Evolutionary conservation across 2,329 filamentous ascomycete genomes (phyloP).

Genomic region (Dactylellina drechsleri): DNA sequence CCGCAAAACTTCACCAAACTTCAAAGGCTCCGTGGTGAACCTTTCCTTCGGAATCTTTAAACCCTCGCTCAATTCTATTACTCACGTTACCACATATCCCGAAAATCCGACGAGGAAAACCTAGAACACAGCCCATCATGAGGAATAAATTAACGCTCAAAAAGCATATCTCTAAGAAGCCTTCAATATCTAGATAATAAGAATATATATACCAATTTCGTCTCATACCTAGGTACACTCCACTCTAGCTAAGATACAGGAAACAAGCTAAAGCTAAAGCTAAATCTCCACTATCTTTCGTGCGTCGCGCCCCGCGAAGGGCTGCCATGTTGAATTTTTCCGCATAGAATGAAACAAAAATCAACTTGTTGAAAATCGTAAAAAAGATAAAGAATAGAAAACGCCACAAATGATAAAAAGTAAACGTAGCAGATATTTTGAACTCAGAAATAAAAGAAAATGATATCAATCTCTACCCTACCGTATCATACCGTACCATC

Average conservation of each 20-base stretch:
- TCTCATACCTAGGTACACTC: background rate
- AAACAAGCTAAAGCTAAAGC: background rate
- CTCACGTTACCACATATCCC: no score
- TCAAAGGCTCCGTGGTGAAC: constrained; percentile 64
- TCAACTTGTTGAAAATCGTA: constrained; percentile 30
- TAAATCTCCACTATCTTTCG: background rate
- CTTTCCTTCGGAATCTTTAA: constrained; percentile 67
- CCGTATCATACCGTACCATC: no score
- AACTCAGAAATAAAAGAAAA: constrained; percentile 3
- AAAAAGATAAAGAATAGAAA: constrained; percentile 14
- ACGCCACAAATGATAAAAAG: constrained; percentile 27
- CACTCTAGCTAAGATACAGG: background rate
- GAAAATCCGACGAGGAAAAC: no score
- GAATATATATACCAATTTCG: constrained; percentile 1
- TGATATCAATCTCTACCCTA: constrained; percentile 21
- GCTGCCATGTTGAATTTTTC: constrained; percentile 25
- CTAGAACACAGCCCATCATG: background rate
- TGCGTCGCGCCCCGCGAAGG: no score
- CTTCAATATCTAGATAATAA: background rate
- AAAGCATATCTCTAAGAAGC: no score
- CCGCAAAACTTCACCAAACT: constrained; percentile 61
- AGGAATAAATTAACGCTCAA: background rate
- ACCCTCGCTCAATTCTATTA: no score
- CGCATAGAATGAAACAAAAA: constrained; percentile 1
- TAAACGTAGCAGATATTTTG: background rate